Percentiles rank a stretch among this genome's conserved stretches.
Evolutionary conservation across 2,329 filamentous ascomycete genomes (phyloP).

Genomic region (Cryoendolithus antarcticus): DNA sequence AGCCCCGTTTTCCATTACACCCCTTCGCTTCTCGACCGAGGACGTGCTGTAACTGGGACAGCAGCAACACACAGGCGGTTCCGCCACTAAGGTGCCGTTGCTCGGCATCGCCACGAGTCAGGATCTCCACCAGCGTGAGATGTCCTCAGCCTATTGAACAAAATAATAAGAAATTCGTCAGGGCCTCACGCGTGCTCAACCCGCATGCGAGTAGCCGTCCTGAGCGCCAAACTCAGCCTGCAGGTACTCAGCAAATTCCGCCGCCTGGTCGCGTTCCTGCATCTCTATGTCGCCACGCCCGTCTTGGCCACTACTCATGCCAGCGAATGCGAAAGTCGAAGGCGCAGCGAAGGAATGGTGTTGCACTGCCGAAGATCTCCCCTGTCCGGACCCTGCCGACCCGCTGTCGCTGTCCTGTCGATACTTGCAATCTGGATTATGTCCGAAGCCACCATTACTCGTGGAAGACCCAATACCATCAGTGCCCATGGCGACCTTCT

Average conservation of each 20-base stretch:
- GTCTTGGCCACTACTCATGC: conserved; percentile 3
- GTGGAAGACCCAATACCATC: conserved; percentile 11
- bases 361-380: not conserved
- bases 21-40: too few relatives aligned
- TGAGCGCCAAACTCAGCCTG: conserved; percentile 1
- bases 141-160: too few relatives aligned
- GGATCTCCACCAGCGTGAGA: too few relatives aligned
- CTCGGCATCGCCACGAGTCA: too few relatives aligned
- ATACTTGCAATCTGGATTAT: not conserved
- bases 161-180: too few relatives aligned
- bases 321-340: conserved; percentile 5
- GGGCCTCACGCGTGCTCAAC: too few relatives aligned
- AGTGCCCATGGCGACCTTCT: conserved; percentile 11
- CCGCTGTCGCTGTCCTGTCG: conserved; percentile 6
- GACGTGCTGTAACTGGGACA: too few relatives aligned
- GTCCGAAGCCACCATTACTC: conserved; percentile 7
- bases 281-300: conserved; percentile 3
- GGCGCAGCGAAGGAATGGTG: conserved; percentile 4
- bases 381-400: conserved; percentile 2
- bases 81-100: too few relatives aligned
- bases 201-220: conserved; percentile 1
- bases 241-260: conserved; percentile 3
- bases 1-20: too few relatives aligned
- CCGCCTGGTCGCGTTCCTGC: conserved; percentile 1
- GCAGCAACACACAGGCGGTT: too few relatives aligned